Evolutionary conservation across 106 monocot species (phyloP).

Genomic region (Ottelia alismoides): DNA sequence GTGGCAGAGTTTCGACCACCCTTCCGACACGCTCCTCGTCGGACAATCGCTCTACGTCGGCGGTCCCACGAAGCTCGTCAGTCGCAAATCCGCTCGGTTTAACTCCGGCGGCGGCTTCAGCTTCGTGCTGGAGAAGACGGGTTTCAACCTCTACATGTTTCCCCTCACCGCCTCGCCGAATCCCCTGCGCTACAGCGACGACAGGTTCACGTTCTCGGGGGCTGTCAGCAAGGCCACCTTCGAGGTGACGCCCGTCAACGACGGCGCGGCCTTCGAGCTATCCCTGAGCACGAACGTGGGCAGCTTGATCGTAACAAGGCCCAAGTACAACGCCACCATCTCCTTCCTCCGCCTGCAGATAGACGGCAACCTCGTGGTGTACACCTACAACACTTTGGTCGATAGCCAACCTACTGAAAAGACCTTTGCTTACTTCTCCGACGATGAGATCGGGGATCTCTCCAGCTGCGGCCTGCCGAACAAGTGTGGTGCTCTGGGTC

Average conservation of each 20-base stretch:
- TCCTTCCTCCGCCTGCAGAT: not conserved
- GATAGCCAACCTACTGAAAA: not conserved
- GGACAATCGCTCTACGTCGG: constrained; percentile 31
- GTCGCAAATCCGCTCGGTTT: constrained; percentile 30
- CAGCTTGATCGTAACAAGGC: not conserved
- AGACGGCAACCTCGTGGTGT: constrained; percentile 1
- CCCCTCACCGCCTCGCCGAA: too few relatives aligned
- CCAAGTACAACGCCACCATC: not conserved
- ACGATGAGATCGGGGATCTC: not conserved
- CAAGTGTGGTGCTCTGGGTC: constrained; percentile 27
- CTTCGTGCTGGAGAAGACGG: constrained; percentile 20
- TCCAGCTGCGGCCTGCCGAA: constrained; percentile 20
- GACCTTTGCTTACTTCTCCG: not conserved
- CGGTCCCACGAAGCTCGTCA: constrained; percentile 33
- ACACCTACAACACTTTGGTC: not conserved
- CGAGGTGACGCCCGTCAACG: too few relatives aligned
- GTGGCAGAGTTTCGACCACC: constrained; percentile 68
- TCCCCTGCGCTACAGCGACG: too few relatives aligned
- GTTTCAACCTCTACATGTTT: constrained; percentile 34
- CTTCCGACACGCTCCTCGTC: constrained; percentile 48
- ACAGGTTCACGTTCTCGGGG: too few relatives aligned
- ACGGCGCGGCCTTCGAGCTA: too few relatives aligned
- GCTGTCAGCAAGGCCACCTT: too few relatives aligned
- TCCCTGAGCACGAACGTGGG: not conserved
- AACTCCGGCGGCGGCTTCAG: constrained; percentile 36